Base-by-base conservation (phyloP, 2,329 filamentous ascomycete genomes). In the Lecanicillium sp. region DNA sequence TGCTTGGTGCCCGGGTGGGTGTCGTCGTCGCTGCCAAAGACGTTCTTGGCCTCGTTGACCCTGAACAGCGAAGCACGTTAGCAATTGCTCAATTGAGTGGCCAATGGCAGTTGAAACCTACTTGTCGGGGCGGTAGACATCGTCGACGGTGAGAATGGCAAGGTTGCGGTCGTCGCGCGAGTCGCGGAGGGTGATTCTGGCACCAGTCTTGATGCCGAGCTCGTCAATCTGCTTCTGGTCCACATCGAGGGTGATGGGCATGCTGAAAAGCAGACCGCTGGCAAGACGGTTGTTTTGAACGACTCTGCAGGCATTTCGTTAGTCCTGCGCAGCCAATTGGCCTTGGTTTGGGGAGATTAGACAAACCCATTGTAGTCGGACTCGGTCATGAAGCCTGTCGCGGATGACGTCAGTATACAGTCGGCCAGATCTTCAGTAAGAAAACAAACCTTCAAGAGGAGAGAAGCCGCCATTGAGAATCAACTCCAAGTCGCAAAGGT, bases 391-490 rank as follows among this genome's bases (percentile, higher is more conserved):
- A 98, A 98, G 56, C 89, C 87, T 94, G 54, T 38, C 51, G 32
- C 51, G 32, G 44, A 36, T 37, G 33, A 40, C 37, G 42, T 38
- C 33, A 41, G 36, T 25, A 20, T 17, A 38, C 13, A 5, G 14
- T 25, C 7, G 6, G 11, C 22, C 6, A 7, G 22, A 19, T 9
- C 15, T 3, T n/a, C 37, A 45, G 38, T 28, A 31, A 29, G 32
- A 28, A 37, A 37, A 14, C 79, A 47, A 55, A 94, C 89, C 92
- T 78, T 98, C 90, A 29, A 98, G 78, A 43, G 92, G 92, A 48
- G 89, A 95, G 72, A 98, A 98, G 49, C 92, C 92, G 60, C 92
- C 92, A 64, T 88, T 96, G 64, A 98, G 80, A 57, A 98, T 88
- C 65, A 98, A 69, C 68, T 98, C 92, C 51, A 98, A 75, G 74